Base-by-base conservation (phyloP, 2,329 filamentous ascomycete genomes). In the Aspergillus sp. region DNA sequence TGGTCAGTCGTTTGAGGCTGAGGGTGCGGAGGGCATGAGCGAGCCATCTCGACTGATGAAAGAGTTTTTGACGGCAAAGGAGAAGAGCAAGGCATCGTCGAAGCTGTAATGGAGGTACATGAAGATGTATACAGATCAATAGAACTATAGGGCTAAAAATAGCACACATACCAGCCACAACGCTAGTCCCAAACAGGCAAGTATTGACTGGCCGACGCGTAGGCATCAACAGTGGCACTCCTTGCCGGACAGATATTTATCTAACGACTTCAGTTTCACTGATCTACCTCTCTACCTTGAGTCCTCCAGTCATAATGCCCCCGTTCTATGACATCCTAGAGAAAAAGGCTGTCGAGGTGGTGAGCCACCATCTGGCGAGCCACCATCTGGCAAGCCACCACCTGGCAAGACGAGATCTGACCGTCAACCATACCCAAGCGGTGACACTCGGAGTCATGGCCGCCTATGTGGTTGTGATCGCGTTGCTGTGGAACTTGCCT, bases 401-500 rank as follows among this genome's bases (percentile, higher is more conserved):
- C 48, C 68, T 84, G 44, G 58, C 72, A 17, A 75, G 74, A 52
- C 82, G 85, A 50, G 78, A 79, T 48, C 74, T 89, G 10, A 76
- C 76, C 22, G 83, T 85, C 40, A 87, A 83, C 58, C 80, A 84
- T 64, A 87, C 87, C 2, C 88, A 91, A 63, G 78, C 79, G 49
- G 79, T 90, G 9, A 90, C 88, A 0, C 74, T 90, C 22, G 87
- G 86, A 8, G 76, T 90, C 38, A 89, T 91, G 60, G 86, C 72
- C 8, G 85, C 78, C 33, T 91, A 91, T 70, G 79, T 87, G 2
- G 87, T 90, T 16, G 79, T 80, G 44, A 92, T 92, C 58, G 87
- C 87, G 4, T 76, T 92, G 40, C 75, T 92, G 3, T 92, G 88
- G 88, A 91, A 91, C 71, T 69, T 91, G 1, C 88, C 88, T 1